Evolutionary conservation across 208 protist genomes (phyloP).

Genomic region (Acanthamoeba quina): DNA sequence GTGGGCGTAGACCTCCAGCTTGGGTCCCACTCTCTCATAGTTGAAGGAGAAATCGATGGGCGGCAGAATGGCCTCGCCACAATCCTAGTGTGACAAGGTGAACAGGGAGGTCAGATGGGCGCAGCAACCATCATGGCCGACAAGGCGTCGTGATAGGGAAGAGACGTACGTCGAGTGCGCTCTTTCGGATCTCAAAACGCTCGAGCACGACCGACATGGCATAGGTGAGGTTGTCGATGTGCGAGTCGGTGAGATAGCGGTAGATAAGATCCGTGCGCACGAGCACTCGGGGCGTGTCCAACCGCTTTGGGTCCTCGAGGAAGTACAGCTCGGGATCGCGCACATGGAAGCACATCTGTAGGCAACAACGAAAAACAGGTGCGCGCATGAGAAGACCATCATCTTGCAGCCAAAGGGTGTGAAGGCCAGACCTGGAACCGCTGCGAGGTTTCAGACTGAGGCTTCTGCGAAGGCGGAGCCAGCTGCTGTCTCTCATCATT

Average conservation of each 20-base stretch:
- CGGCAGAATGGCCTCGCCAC: conserved; percentile 21
- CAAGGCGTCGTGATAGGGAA: not conserved
- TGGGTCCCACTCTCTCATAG: conserved; percentile 52
- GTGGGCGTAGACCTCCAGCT: conserved; percentile 53
- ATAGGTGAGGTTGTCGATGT: conserved; percentile 60
- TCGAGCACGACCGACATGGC: conserved; percentile 16
- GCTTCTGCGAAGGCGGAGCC: not conserved
- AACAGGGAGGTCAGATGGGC: not conserved
- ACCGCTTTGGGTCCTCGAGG: conserved; percentile 28
- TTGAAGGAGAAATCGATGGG: conserved; percentile 65
- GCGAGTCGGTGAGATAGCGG: conserved; percentile 60
- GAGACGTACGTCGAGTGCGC: conserved; percentile 39
- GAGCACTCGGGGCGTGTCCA: conserved; percentile 54
- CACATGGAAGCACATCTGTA: conserved; percentile 58
- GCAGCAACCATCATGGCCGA: not conserved
- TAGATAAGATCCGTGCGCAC: conserved; percentile 58
- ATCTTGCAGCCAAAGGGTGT: not conserved
- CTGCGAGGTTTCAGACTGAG: conserved; percentile 10
- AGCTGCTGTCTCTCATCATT: conserved; percentile 48
- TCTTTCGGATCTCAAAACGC: conserved; percentile 60
- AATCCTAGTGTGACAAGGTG: not conserved
- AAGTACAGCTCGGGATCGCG: conserved; percentile 55
- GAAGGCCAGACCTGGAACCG: conserved; percentile 15
- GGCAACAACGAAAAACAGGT: not conserved
- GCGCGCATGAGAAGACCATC: not conserved